These are phyloP conservation scores for Daedaleopsis sinensis DNA, from an alignment of 768 basidiomycete genomes.

Conservation along the genomic window DNA sequence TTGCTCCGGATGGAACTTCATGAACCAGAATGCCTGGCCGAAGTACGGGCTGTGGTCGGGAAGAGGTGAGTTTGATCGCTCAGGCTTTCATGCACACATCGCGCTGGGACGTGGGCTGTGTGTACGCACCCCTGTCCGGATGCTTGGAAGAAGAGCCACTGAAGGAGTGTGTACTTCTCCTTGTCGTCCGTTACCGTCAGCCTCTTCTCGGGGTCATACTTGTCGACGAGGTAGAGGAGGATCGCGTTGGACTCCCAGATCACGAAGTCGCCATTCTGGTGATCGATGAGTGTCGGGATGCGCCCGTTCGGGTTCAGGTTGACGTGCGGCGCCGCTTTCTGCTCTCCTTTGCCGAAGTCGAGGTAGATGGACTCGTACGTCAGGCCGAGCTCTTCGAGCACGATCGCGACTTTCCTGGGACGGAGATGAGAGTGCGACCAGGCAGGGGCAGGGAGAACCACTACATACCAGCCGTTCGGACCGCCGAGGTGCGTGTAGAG, in stretches of 20 bases:
- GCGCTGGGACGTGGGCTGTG: conserved; percentile 45
- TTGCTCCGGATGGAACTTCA: conserved; percentile 30
- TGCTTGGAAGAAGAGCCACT: conserved; percentile 50
- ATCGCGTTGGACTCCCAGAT: conserved; percentile 45
- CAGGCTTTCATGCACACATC: conserved; percentile 42
- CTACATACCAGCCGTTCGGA: conserved; percentile 25
- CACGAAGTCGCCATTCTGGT: conserved; percentile 34
- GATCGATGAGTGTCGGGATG: conserved; percentile 40
- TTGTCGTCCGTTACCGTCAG: conserved; percentile 18
- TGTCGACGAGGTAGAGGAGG: conserved; percentile 45
- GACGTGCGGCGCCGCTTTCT: conserved; percentile 28
- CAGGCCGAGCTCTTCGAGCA: conserved; percentile 32
- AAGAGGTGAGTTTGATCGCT: conserved; percentile 25
- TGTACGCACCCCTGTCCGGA: conserved; percentile 31
- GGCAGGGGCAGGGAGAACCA: not conserved
- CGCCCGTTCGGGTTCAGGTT: conserved; percentile 40
- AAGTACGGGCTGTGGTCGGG: conserved; percentile 26
- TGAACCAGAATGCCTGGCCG: conserved; percentile 33
- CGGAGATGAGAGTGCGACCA: not conserved
- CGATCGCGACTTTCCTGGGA: conserved; percentile 29
- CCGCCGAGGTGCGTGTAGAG: conserved; percentile 25
- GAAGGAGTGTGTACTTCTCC: conserved; percentile 28
- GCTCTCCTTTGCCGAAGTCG: conserved; percentile 29
- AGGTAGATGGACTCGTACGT: conserved; percentile 29
- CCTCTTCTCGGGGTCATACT: conserved; percentile 48